Evolutionary conservation across 192 early-diverging fungal species (phyloP).

Genomic region (Coemansia sp.): DNA sequence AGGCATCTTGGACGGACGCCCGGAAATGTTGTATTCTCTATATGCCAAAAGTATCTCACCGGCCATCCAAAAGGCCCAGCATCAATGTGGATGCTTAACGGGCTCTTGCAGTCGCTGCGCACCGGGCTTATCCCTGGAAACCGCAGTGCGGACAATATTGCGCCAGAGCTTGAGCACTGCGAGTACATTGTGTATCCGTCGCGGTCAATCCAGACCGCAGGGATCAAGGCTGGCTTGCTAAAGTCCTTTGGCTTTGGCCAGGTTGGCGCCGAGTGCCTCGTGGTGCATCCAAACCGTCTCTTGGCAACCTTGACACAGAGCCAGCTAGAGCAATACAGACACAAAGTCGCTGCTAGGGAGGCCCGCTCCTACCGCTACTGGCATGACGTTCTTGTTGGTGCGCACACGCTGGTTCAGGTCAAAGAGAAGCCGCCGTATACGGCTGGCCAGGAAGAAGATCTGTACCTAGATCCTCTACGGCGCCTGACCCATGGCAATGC

Average conservation of each 20-base stretch:
- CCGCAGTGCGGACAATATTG: constrained; percentile 65
- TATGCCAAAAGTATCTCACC: constrained; percentile 93
- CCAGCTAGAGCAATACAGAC: constrained; percentile 71
- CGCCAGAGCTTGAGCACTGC: constrained; percentile 67
- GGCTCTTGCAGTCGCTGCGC: constrained; percentile 77
- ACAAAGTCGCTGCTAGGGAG: constrained; percentile 64
- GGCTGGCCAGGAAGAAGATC: constrained; percentile 67
- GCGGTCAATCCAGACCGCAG: constrained; percentile 84
- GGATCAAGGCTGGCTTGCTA: constrained; percentile 86
- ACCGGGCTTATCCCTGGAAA: constrained; percentile 91
- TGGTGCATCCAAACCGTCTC: constrained; percentile 88
- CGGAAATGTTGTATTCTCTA: constrained; percentile 76
- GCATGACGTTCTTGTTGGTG: constrained; percentile 84
- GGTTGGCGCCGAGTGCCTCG: constrained; percentile 85
- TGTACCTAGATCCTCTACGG: constrained; percentile 82
- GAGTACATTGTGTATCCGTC: constrained; percentile 86
- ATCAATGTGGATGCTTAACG: constrained; percentile 96
- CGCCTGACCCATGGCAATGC: background rate
- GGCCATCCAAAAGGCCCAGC: constrained; percentile 94
- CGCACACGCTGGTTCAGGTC: constrained; percentile 81
- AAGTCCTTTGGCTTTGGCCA: constrained; percentile 97
- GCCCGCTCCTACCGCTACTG: constrained; percentile 81
- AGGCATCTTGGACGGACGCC: constrained; percentile 82
- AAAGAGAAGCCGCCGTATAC: constrained; percentile 88
- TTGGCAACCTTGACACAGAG: constrained; percentile 69